Base-by-base conservation (phyloP, 2,329 filamentous ascomycete species). In the Aureobasidium pullulans region DNA sequence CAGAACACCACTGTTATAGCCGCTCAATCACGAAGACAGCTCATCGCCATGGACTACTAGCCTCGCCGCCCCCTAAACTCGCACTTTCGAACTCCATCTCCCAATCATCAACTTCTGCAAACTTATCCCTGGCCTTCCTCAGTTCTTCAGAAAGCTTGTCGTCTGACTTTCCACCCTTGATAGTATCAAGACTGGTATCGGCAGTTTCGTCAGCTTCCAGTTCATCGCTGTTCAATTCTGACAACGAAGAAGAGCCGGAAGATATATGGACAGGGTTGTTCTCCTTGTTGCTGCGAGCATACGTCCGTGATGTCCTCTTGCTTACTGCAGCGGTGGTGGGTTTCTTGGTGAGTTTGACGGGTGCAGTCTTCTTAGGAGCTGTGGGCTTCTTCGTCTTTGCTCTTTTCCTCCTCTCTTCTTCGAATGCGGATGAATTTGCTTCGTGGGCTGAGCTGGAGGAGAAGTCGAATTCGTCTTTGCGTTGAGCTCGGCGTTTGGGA, bases 21-120 rank as follows among this genome's bases (percentile, higher is more conserved):
- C 19, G 19, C 19, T 19, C 8, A 36, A 4, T 5, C 34, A 36
- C 34, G 4, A 36, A 13, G 2, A 36, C 34, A n/a, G 10, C 3
- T 62, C 59, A 73, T 61, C 74, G 66, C 67, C 72, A 75, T 3
- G 75, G 74, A 65, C 73, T 76, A 37, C 72, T 75, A 4, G 10
- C 44, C 9, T 62, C 68, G 23, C 68, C 69, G 15, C 13, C 28
- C 19, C 54, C 54, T 36, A 74, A 70, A 56, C 73, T 78, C 63
- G 78, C 73, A 57, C 72, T 78, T 68, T 79, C 78, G 66, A 79
- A 80, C 48, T 79, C 76, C 68, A 80, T 71, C 61, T 79, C 77
- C 70, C 76, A 79, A 28, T 73, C 67, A 64, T 80, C 78, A 5
- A 80, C 73, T 58, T 79, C 77, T 29, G 71, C 75, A 63, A 80